Base-by-base conservation (phyloP, 1,139 yeast species). In the Zygosaccharomyces sapae region DNA sequence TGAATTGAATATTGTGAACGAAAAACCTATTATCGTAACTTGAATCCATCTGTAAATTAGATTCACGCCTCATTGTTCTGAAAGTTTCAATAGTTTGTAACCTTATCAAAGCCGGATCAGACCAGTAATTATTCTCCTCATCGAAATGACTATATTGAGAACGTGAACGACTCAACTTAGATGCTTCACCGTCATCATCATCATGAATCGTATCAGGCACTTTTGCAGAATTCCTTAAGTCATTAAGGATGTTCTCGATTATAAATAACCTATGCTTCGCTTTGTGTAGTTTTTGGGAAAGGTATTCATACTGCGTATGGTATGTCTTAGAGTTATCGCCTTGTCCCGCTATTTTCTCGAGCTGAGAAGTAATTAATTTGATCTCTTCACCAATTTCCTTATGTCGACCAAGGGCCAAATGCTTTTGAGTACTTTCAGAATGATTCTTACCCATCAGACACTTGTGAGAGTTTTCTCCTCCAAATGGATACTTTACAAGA, bases 1-100 rank as follows among this genome's bases (percentile, higher is more conserved):
- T 81, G 59, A 87, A 63, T 55, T 80, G 81, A 44, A 87, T 71
- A 57, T 84, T 83, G 61, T 89, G 95, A 33, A 88, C 70, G 53
- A 86, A 81, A 60, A 86, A 88, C 49, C 95, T 70, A 59, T 89
- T 89, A 55, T 81, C 83, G 68, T 81, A 88, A 12, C 69, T 63
- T 2, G 72, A 70, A 5, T 65, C 59, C 22, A 62, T 59, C 58
- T 71, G 61, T 36, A 67, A 55, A 8, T 63, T 59, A 2, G 71
- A 63, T 5, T 68, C 67, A 34, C 61, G 61, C 44, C 67, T 63
- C 58, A 70, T 66, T 4, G 70, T 70, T 20, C 50, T 61, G 59
- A 50, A 57, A 0, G 69, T 66, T 35, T 56, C 65, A 30, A 60
- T 55, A 18, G 65, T 63, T 45, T 46, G 67, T 25, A 59, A 54